Conservation (phyloP, 1,284 basidiomycete species). For the Trametes versicolor region DNA sequence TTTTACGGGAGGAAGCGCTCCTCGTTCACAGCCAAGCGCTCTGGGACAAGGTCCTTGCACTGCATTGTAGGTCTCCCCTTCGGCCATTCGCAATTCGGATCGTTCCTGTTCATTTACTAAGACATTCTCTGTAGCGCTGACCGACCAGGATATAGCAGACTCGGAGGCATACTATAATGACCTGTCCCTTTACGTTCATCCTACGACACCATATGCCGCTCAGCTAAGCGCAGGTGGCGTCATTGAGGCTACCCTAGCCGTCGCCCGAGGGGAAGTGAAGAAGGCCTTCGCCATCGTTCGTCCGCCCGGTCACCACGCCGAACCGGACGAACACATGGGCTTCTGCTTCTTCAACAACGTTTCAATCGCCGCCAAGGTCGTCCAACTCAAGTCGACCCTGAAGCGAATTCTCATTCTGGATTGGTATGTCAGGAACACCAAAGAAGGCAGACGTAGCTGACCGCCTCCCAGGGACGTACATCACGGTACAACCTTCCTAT, state of each 20-base stretch:
- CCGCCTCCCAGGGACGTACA: constrained; percentile 87
- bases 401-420: constrained; percentile 93
- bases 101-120: neutral
- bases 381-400: constrained; percentile 72
- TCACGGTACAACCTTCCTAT: constrained; percentile 70
- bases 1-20: constrained; percentile 80
- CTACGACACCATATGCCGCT: constrained; percentile 86
- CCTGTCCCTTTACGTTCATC: constrained; percentile 92
- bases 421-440: constrained; percentile 70
- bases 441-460: constrained; percentile 17
- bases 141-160: constrained; percentile 75
- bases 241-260: constrained; percentile 90
- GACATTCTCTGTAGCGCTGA: constrained; percentile 60
- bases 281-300: constrained; percentile 97
- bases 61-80: constrained; percentile 64
- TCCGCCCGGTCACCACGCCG: constrained; percentile 98
- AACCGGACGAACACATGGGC: constrained; percentile 97
- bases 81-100: neutral
- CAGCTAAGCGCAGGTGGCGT: constrained; percentile 94
- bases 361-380: constrained; percentile 88
- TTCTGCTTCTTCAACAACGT: constrained; percentile 99
- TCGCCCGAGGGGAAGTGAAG: constrained; percentile 83
- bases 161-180: constrained; percentile 87
- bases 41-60: constrained; percentile 89
- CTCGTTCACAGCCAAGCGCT: constrained; percentile 92